Base-by-base conservation (phyloP, 495 filamentous ascomycete species). In the Evansstolkia leycettana region DNA sequence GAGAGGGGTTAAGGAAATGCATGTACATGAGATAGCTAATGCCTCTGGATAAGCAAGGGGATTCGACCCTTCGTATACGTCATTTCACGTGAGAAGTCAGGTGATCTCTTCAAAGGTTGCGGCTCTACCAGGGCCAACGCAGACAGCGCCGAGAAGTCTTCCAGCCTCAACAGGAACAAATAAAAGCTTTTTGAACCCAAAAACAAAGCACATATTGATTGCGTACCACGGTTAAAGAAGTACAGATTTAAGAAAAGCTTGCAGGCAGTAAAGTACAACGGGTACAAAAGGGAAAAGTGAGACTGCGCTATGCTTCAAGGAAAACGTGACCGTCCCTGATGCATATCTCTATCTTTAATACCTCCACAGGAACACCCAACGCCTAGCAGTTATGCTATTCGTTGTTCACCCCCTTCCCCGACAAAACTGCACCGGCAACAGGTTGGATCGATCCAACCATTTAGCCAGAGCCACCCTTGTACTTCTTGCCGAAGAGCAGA, bases 401-500 rank as follows among this genome's bases (percentile, higher is more conserved):
- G 33, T 19, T 32, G 29, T 33, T 36, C 50, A 53, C 39, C 56
- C 59, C 59, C 57, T 51, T 49, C 49, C 54, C 54, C 59, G 50
- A 40, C 47, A 55, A 38, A 44, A 40, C 41, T 46, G 47, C 51
- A 55, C 33, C 41, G 45, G 31, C 33, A 31, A 36, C 28, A 32
- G 17, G 45, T 26, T 57, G 43, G 56, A 50, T 48, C 46, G 54
- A 23, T 4, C 20, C 9, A 23, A 23, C 20, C 20, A 23, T 23
- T 23, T 23, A 23, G 20, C 20, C 20, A 23, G 20, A 23, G 20
- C 20, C 20, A 23, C 20, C 20, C 84, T 94, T 95, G 90, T 87
- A 98, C 72, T 84, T 81, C 84, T 98, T 94, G 62, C 90, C 90
- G 84, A 98, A 95, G 67, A 98, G 72, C 62, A 98, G 65, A 57